Conservation (phyloP, 2,329 filamentous ascomycete species). For the Clarireedia hainanense region DNA sequence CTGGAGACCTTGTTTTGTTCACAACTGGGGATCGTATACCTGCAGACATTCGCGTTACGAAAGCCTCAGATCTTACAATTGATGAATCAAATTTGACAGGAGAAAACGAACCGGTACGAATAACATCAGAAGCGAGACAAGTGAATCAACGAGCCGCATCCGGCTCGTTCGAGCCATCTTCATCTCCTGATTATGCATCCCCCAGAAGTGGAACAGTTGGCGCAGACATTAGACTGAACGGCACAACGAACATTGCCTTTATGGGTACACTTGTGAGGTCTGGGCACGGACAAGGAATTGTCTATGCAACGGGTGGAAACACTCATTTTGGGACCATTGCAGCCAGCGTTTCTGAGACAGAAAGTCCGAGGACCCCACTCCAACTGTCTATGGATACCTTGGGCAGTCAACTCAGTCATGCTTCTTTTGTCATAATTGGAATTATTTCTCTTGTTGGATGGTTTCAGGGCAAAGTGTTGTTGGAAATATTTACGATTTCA, state of each 20-base stretch:
- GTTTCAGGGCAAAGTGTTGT: slow-evolving; percentile 76
- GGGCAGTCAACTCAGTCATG: slow-evolving; percentile 90
- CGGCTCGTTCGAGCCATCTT: slow-evolving; percentile 31
- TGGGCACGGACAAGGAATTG: slow-evolving; percentile 89
- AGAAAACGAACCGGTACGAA: slow-evolving; percentile 86
- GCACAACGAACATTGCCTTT: slow-evolving; percentile 87
- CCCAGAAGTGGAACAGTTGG: slow-evolving; percentile 51
- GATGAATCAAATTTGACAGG: slow-evolving; percentile 96
- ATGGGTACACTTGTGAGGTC: slow-evolving; percentile 97
- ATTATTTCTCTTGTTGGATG: slow-evolving; percentile 88
- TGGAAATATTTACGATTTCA: slow-evolving; percentile 96
- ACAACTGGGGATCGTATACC: slow-evolving; percentile 94
- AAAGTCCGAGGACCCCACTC: slow-evolving; percentile 87
- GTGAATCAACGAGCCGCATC: slow-evolving; percentile 24
- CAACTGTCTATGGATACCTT: slow-evolving; percentile 97
- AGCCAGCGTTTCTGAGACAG: slow-evolving; percentile 86
- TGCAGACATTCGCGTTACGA: slow-evolving; percentile 89
- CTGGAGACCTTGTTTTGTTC: slow-evolving; percentile 87
- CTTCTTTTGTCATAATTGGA: slow-evolving; percentile 90
- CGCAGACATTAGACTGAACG: slow-evolving; percentile 61
- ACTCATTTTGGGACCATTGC: slow-evolving; percentile 97
- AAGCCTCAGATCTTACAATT: slow-evolving; percentile 81
- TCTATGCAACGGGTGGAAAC: slow-evolving; percentile 89
- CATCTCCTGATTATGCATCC: slow-evolving; percentile 50
- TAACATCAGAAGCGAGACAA: slow-evolving; percentile 57